Conservation (phyloP, 2,329 filamentous ascomycete genomes). For the Aureobasidium sp. region DNA sequence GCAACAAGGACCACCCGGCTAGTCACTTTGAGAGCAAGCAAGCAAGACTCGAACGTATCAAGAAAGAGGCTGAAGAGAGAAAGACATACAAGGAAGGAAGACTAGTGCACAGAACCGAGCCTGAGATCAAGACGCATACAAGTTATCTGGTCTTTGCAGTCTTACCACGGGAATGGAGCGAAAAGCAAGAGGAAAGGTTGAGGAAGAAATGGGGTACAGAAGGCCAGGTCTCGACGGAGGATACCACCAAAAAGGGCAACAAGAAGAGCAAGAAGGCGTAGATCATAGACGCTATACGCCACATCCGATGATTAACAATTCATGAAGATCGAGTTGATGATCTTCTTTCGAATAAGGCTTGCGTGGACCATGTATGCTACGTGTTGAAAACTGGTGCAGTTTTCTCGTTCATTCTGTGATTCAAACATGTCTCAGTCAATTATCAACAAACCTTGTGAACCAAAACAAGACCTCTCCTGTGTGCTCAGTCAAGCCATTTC, state of each 20-base stretch:
- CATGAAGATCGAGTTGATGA: neutral
- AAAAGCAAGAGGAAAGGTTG: slow-evolving; percentile 67
- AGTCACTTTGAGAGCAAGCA: slow-evolving; percentile 21
- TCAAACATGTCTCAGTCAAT: neutral
- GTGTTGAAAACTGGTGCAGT: neutral
- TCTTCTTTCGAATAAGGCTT: no score
- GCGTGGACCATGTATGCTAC: neutral
- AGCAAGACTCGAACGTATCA: slow-evolving; percentile 27
- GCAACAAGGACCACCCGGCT: slow-evolving; percentile 20
- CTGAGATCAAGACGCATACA: slow-evolving; percentile 90
- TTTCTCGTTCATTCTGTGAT: neutral
- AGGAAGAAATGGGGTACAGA: slow-evolving; percentile 35
- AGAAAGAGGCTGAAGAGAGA: slow-evolving; percentile 31
- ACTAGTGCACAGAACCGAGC: slow-evolving; percentile 72
- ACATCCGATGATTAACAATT: neutral
- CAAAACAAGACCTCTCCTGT: neutral
- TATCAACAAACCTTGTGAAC: neutral
- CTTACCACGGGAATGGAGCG: slow-evolving; percentile 77
- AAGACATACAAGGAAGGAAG: slow-evolving; percentile 69
- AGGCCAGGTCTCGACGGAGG: slow-evolving; percentile 46
- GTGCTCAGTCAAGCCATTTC: slow-evolving; percentile 32
- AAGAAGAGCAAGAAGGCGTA: slow-evolving; percentile 11
- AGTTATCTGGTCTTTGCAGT: slow-evolving; percentile 94
- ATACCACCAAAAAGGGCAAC: slow-evolving; percentile 23
- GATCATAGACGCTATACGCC: neutral